Base-by-base conservation (phyloP, 495 filamentous ascomycete genomes). In the Hypoxylon lienhwacheense region DNA sequence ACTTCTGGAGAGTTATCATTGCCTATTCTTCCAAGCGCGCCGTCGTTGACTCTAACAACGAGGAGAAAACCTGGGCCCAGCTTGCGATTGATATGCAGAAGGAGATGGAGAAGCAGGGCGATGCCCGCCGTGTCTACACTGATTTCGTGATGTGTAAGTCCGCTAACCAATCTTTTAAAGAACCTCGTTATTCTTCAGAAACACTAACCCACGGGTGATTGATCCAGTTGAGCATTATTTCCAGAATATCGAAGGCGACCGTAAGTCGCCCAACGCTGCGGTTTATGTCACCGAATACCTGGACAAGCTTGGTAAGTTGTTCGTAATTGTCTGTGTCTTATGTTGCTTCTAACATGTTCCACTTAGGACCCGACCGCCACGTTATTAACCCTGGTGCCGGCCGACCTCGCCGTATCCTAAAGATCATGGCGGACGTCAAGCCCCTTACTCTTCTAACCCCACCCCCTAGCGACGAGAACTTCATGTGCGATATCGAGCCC, bases 141-240 rank as follows among this genome's bases (percentile, higher is more conserved):
- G 48, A 42, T 0, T 64, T 65, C 1, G 60, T 71, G 52, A 50
- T 77, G 14, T 74, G 75, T 76, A 48, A 71, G 71, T 55, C 11
- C 1, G 4, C 10, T 26, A 12, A 24, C 19, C 10, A 16, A 4
- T 15, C 12, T 2, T 31, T 2, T 8, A 31, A 33, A 29, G 5
- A 15, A 10, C 16, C 12, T 10, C 7, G 19, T 16, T 26, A 44
- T 26, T 20, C 3, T 7, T 17, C 20, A 1, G 24, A 10, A 7
- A 11, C 22, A 8, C 57, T 70, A 32, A 70, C 47, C 14, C 2
- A 40, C n/a, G n/a, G n/a, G n/a, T n/a, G 15, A 4, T 26, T 16
- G 21, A 25, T 8, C 34, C 29, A 77, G 75, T 71, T 29, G 75
- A 77, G 59, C 75, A 77, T 44, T 76, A 66, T 39, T 76, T 70